phyloP scores from a whole-genome alignment of 1,284 basidiomycete genomes.

The Neonothopanus nambi region DNA sequence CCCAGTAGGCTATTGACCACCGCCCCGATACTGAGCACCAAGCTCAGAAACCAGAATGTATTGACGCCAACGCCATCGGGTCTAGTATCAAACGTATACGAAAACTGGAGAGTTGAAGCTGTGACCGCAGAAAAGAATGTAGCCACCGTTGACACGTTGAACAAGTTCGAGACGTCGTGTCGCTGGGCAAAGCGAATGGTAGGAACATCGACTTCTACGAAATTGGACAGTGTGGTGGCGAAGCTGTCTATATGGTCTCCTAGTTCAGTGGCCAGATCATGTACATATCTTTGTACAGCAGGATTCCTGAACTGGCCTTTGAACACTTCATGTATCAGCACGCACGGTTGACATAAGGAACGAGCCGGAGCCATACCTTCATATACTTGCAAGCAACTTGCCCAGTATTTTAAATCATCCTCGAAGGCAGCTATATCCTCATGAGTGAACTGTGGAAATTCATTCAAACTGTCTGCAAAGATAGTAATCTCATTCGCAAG shows the following conservation, averaged over 20 bases:
- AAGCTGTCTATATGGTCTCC: conserved; percentile 70
- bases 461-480: conserved; percentile 63
- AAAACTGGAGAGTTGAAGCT: conserved; percentile 70
- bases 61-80: conserved; percentile 54
- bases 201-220: conserved; percentile 74
- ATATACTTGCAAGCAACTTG: conserved; percentile 65
- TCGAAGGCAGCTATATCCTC: conserved; percentile 67
- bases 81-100: conserved; percentile 39
- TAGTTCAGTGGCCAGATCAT: conserved; percentile 68
- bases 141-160: conserved; percentile 72
- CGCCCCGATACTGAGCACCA: conserved; percentile 76
- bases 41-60: conserved; percentile 70
- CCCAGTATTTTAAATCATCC: conserved; percentile 73
- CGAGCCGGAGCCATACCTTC: conserved; percentile 46
- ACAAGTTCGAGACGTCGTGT: conserved; percentile 65
- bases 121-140: conserved; percentile 80
- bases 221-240: conserved; percentile 61
- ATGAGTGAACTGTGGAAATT: conserved; percentile 74
- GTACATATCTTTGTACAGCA: conserved; percentile 71
- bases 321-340: conserved; percentile 6
- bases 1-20: conserved; percentile 74
- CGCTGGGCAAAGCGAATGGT: conserved; percentile 75
- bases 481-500: conserved; percentile 62
- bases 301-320: conserved; percentile 68
- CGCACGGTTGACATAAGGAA: background rate